Percentiles rank a stretch among this genome's conserved stretches.
Conservation (phyloP, 2,329 filamentous ascomycete genomes). For the Diplodia scrobiculata region DNA sequence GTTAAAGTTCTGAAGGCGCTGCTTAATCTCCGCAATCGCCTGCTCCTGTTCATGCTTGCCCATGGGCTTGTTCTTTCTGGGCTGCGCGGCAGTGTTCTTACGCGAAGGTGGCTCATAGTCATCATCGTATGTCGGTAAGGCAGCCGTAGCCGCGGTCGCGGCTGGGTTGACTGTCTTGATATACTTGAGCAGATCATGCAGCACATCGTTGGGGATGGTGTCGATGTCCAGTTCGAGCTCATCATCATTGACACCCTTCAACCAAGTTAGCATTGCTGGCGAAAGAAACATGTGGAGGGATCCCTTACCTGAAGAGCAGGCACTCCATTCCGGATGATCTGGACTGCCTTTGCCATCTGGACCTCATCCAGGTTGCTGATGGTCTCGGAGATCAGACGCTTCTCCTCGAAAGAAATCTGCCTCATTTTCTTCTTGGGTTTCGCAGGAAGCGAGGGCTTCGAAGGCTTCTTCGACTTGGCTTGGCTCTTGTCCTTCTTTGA, state of each 20-base stretch:
- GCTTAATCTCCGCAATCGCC: constrained; percentile 64
- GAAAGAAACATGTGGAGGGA: background rate
- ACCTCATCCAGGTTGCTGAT: constrained; percentile 77
- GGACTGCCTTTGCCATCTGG: constrained; percentile 78
- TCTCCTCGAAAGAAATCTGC: constrained; percentile 75
- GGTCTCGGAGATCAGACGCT: constrained; percentile 84
- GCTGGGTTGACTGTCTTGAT: constrained; percentile 47
- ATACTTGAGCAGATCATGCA: constrained; percentile 59
- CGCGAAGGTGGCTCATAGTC: constrained; percentile 52
- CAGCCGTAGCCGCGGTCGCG: constrained; percentile 33
- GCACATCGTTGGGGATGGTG: constrained; percentile 57
- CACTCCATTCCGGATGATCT: constrained; percentile 85
- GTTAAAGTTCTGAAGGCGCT: constrained; percentile 54
- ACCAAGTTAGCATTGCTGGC: background rate
- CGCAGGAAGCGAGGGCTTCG: constrained; percentile 37
- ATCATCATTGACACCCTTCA: constrained; percentile 55
- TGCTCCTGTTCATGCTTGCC: constrained; percentile 70
- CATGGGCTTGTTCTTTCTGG: constrained; percentile 77
- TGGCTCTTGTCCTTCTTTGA: constrained; percentile 46
- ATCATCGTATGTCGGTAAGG: constrained; percentile 50
- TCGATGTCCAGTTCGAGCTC: constrained; percentile 69
- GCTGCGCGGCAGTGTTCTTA: constrained; percentile 53
- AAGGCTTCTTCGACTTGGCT: constrained; percentile 36
- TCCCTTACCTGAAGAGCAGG: constrained; percentile 65
- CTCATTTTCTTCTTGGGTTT: constrained; percentile 60